Evolutionary conservation across 805 yeast species (phyloP).

Genomic region (Saturnispora gosingensis): DNA sequence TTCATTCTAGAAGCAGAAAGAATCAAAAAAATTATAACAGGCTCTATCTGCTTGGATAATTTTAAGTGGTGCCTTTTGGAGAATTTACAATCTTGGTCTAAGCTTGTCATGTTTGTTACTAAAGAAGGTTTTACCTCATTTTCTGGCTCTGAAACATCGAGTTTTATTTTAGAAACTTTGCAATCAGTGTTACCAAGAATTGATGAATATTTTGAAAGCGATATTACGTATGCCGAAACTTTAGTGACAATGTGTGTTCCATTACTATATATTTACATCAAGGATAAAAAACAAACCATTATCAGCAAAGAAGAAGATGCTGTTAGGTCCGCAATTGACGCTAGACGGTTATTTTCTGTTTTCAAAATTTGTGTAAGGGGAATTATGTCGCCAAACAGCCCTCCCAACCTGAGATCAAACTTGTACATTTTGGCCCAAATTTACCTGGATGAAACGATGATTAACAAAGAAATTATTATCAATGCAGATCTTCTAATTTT

Average conservation of each 20-base stretch:
- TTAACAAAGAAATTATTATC: slow-evolving; percentile 31
- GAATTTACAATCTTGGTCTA: slow-evolving; percentile 76
- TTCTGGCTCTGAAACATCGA: slow-evolving; percentile 35
- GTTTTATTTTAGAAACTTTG: slow-evolving; percentile 67
- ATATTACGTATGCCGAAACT: slow-evolving; percentile 62
- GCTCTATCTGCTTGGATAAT: slow-evolving; percentile 37
- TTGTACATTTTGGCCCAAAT: slow-evolving; percentile 65
- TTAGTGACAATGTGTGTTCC: slow-evolving; percentile 68
- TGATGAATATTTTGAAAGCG: slow-evolving; percentile 60
- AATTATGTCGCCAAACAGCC: slow-evolving; percentile 58
- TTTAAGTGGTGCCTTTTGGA: slow-evolving; percentile 46
- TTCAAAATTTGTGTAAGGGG: slow-evolving; percentile 72
- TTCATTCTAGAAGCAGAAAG: slow-evolving; percentile 19
- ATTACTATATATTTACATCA: slow-evolving; percentile 53
- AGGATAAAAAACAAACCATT: slow-evolving; percentile 24
- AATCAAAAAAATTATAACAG: slow-evolving; percentile 33
- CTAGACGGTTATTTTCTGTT: slow-evolving; percentile 50
- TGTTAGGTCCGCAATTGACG: slow-evolving; percentile 31
- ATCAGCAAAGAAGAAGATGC: slow-evolving; percentile 25
- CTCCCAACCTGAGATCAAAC: slow-evolving; percentile 64
- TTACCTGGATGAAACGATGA: slow-evolving; percentile 45
- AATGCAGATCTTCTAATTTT: slow-evolving; percentile 39
- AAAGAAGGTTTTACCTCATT: slow-evolving; percentile 43
- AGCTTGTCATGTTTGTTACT: slow-evolving; percentile 63
- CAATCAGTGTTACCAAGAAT: slow-evolving; percentile 70